A percentile compares a stretch with the other conserved stretches of the same genome.
These are phyloP conservation scores for Lodderomyces oxycetoniae DNA, from an alignment of 1,139 yeast genomes.

Conservation along the genomic window DNA sequence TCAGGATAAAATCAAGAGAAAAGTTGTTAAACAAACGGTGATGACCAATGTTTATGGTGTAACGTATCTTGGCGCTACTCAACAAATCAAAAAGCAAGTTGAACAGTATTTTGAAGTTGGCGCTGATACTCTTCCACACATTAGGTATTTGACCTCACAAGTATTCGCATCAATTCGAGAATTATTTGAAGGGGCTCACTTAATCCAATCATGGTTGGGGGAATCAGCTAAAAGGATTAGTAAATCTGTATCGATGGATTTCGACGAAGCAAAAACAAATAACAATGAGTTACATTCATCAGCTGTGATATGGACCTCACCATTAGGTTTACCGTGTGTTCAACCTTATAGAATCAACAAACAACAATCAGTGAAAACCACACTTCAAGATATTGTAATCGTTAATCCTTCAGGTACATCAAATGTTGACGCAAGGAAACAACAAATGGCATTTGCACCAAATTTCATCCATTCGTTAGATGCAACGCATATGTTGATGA, in stretches of 20 bases:
- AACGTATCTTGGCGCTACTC: constrained; percentile 88
- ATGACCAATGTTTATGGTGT: constrained; percentile 99
- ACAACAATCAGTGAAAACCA: constrained; percentile 64
- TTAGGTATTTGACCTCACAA: constrained; percentile 69
- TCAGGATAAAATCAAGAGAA: constrained; percentile 67
- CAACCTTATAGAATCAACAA: constrained; percentile 84
- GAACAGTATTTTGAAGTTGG: constrained; percentile 39
- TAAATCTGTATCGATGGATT: constrained; percentile 68
- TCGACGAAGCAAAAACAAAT: constrained; percentile 13
- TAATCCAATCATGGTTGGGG: constrained; percentile 94
- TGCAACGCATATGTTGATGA: constrained; percentile 94
- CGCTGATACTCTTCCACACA: constrained; percentile 36
- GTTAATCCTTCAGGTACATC: constrained; percentile 79
- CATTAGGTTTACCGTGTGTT: constrained; percentile 88
- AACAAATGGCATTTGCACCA: constrained; percentile 92
- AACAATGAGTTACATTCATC: constrained; percentile 54
- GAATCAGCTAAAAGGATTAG: constrained; percentile 79
- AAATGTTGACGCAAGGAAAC: constrained; percentile 84
- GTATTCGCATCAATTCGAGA: constrained; percentile 84
- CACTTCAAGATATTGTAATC: constrained; percentile 77
- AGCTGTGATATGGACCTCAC: constrained; percentile 96
- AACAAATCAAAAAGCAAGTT: constrained; percentile 73
- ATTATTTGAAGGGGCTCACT: constrained; percentile 87
- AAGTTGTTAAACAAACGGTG: constrained; percentile 92
- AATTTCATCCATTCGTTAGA: constrained; percentile 92